These are phyloP conservation scores for Oleoguttula mirabilis DNA, from an alignment of 495 filamentous ascomycete species.

Conservation along the genomic window DNA sequence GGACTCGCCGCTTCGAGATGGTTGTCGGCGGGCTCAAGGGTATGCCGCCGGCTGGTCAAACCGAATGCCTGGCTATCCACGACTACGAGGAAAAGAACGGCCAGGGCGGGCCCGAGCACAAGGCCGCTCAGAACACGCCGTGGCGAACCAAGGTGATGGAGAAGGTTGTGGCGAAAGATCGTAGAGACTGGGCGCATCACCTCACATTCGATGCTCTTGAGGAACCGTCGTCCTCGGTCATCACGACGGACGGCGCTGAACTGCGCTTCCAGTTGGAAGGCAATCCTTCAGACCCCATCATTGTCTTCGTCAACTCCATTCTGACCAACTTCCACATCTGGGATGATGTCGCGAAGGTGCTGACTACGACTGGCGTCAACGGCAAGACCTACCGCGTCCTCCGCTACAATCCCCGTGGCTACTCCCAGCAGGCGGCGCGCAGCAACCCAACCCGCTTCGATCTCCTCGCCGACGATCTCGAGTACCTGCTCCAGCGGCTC, in stretches of 20 bases:
- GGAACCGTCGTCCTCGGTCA: constrained; percentile 42
- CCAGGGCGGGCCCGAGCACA: constrained; percentile 48
- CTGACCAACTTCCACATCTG: constrained; percentile 63
- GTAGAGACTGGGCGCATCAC: constrained; percentile 55
- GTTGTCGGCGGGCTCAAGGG: constrained; percentile 33
- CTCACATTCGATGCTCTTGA: constrained; percentile 50
- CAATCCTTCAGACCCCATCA: constrained; percentile 50
- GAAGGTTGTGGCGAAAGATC: constrained; percentile 42
- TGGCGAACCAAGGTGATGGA: constrained; percentile 44
- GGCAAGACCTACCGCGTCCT: constrained; percentile 53
- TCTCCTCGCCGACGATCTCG: constrained; percentile 53
- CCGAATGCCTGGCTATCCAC: constrained; percentile 54
- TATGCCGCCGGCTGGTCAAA: constrained; percentile 30
- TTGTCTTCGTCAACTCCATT: constrained; percentile 65
- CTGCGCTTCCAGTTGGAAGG: constrained; percentile 69
- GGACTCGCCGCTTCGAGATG: constrained; percentile 53
- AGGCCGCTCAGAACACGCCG: constrained; percentile 46
- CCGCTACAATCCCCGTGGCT: constrained; percentile 58
- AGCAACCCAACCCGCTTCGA: constrained; percentile 39
- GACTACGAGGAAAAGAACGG: constrained; percentile 57
- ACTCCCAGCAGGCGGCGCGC: constrained; percentile 25
- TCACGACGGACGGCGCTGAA: constrained; percentile 50
- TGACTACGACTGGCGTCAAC: constrained; percentile 46
- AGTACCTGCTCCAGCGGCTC: constrained; percentile 28
- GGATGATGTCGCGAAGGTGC: constrained; percentile 52